Base-by-base conservation (phyloP, 495 filamentous ascomycete species). In the Parathielavia appendiculata region DNA sequence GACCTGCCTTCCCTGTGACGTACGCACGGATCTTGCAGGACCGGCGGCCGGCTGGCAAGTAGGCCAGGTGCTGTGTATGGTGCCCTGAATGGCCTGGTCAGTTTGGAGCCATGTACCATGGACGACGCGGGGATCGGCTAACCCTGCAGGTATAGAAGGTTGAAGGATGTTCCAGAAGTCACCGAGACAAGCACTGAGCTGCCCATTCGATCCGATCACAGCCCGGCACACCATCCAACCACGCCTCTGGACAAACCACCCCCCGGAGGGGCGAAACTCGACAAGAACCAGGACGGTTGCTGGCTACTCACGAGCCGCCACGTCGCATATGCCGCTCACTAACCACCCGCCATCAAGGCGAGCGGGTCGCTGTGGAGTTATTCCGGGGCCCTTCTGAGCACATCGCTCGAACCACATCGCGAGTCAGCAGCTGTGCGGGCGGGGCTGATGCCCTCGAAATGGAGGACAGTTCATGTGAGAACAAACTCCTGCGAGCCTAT, bases 381-480 rank as follows among this genome's bases (percentile, higher is more conserved):
- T 17, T 43, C 30, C 46, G 50, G 52, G 13, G 30, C 26, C 46
- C 56, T n/a, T 57, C 36, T 19, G 13, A 34, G 52, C 52, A 23
- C 17, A 30, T n/a, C 40, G 32, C 22, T 50, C 49, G 22, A 58
- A 44, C 49, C 50, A 50, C 40, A 45, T 51, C 52, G 44, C 40
- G 40, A 41, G 50, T 52, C 49, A 4, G 13, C 13, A 11, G 12
- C 49, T 30, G 38, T 56, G 49, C 36, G 57, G 36, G 61, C 47
- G 61, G 63, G 48, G 35, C 19, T 34, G 10, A 19, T n/a, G 30
- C 45, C 30, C 40, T 34, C 44, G 35, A 46, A 54, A 51, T 36
- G 54, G 59, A 57, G 61, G 59, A 44, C 41, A 64, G 56, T 67
- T 70, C 67, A 71, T 71, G 67, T 68, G 63, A 71, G 67, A 61